Percentiles rank a stretch among this genome's conserved stretches.
These are phyloP conservation scores for Centaurea solstitialis DNA, from an alignment of 129 eudicot species.

Conservation along the genomic window DNA sequence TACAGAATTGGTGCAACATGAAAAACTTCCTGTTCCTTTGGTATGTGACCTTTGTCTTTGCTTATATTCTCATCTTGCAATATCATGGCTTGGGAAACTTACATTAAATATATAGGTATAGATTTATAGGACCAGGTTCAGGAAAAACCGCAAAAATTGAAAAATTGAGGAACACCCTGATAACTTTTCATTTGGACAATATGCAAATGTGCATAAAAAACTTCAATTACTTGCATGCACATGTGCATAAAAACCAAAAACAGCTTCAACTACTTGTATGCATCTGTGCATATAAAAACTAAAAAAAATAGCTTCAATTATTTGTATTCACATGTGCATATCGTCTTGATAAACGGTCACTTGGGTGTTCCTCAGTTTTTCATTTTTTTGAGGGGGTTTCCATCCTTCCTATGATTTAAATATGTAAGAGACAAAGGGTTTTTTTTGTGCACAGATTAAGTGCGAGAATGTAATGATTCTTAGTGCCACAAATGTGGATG, in stretches of 20 bases:
- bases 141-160: not conserved
- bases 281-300: too few relatives aligned
- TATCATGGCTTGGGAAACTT: not conserved
- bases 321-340: not conserved
- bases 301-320: not conserved
- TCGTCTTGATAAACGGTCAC: not conserved
- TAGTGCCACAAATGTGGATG: constrained; percentile 57
- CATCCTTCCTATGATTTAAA: not conserved
- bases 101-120: not conserved
- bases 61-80: not conserved
- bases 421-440: not conserved
- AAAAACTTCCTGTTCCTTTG: constrained; percentile 64
- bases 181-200: too few relatives aligned
- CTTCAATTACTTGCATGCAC: too few relatives aligned
- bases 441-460: constrained; percentile 49
- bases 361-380: not conserved
- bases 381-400: not conserved
- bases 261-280: too few relatives aligned
- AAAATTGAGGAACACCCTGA: not conserved
- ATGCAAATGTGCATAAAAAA: too few relatives aligned
- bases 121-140: not conserved
- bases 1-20: constrained; percentile 71
- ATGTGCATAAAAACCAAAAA: too few relatives aligned
- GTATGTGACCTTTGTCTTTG: constrained; percentile 8
- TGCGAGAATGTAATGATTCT: constrained; percentile 68